Evolutionary conservation across 2,329 filamentous ascomycete species (phyloP).

Genomic region (Aspergillus amoenus): DNA sequence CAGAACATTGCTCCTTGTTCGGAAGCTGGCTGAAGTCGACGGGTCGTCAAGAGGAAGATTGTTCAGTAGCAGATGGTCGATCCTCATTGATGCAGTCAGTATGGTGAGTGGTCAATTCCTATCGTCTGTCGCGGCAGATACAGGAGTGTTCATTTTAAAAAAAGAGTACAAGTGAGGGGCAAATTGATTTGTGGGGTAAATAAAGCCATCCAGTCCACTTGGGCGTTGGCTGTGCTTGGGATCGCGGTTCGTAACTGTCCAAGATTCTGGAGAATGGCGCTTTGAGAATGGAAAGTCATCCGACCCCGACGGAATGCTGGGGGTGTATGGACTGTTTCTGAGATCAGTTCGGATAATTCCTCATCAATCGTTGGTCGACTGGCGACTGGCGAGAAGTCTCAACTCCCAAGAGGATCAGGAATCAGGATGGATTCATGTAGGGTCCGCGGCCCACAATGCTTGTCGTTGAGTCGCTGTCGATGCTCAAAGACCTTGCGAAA

Average conservation of each 20-base stretch:
- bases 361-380: background rate
- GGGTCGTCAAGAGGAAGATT: background rate
- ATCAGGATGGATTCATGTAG: background rate
- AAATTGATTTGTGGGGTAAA: conserved; percentile 5
- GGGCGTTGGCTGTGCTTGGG: background rate
- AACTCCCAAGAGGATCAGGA: background rate
- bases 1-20: too few relatives aligned
- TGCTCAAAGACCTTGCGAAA: too few relatives aligned
- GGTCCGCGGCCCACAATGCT: background rate
- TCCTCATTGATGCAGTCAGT: background rate
- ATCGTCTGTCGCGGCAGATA: background rate
- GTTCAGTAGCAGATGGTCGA: background rate
- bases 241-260: background rate
- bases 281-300: background rate
- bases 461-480: background rate
- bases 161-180: background rate
- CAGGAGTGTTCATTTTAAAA: background rate
- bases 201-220: background rate
- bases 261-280: background rate
- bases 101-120: background rate
- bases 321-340: too few relatives aligned
- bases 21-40: background rate
- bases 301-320: background rate
- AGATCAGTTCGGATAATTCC: background rate
- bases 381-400: background rate